Conservation (phyloP, 371 early-diverging fungal genomes). For the Mortierella sp. region DNA sequence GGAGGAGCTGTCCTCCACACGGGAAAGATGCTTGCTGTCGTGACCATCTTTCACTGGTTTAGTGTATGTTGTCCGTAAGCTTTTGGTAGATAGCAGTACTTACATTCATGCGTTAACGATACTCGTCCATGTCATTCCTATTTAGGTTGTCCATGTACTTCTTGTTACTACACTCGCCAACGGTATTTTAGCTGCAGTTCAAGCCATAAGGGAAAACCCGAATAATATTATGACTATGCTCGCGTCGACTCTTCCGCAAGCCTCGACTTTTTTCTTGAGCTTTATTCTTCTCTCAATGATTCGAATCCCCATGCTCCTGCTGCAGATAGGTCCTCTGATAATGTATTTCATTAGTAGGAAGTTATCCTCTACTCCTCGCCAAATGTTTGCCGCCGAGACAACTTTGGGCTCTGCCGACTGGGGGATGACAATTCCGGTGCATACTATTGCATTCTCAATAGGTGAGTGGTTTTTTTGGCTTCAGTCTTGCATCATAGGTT, state of each 20-base stretch:
- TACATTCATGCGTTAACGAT: constrained; percentile 13
- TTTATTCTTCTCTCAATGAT: constrained; percentile 83
- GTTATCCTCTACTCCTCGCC: constrained; percentile 80
- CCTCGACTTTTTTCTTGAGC: constrained; percentile 85
- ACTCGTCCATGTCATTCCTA: constrained; percentile 63
- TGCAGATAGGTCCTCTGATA: constrained; percentile 75
- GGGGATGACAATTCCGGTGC: constrained; percentile 56
- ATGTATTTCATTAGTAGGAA: constrained; percentile 62
- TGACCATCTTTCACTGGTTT: constrained; percentile 55
- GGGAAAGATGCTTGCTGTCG: constrained; percentile 31
- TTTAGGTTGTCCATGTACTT: constrained; percentile 83
- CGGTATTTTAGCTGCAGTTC: constrained; percentile 70
- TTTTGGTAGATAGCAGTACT: too few species aligned
- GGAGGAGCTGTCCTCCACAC: constrained; percentile 37
- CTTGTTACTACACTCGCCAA: constrained; percentile 81
- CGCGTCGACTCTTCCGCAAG: constrained; percentile 73
- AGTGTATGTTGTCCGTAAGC: constrained; percentile 57
- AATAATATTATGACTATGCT: constrained; percentile 65
- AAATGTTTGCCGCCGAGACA: constrained; percentile 63
- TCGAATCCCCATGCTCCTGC: constrained; percentile 61
- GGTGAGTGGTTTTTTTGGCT: constrained; percentile 7
- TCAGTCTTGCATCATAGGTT: not conserved
- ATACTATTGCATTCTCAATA: constrained; percentile 48
- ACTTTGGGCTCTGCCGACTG: constrained; percentile 60
- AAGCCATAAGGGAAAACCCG: constrained; percentile 67